These are phyloP conservation scores for Lichtheimia hyalospora DNA, from an alignment of 371 early-diverging fungal species.

Conservation along the genomic window DNA sequence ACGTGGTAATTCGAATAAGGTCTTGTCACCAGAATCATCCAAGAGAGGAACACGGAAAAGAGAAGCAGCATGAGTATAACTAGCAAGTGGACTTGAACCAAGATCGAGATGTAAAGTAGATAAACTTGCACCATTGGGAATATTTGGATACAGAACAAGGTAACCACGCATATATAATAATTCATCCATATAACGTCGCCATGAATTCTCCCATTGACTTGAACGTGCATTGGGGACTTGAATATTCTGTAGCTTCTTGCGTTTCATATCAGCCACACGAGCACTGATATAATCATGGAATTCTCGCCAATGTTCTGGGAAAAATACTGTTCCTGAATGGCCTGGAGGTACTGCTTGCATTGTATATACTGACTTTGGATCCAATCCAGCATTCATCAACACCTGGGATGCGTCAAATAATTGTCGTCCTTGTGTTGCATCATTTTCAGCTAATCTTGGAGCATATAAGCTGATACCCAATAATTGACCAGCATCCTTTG, in stretches of 20 bases:
- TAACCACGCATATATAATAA: constrained; percentile 61
- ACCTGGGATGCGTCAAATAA: constrained; percentile 18
- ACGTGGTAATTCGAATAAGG: constrained; percentile 25
- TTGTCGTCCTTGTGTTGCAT: constrained; percentile 24
- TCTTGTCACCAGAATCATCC: constrained; percentile 20
- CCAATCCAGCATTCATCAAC: constrained; percentile 32
- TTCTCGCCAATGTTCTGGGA: constrained; percentile 70
- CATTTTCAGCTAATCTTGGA: constrained; percentile 45
- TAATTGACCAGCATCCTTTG: constrained; percentile 29
- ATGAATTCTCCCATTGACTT: constrained; percentile 58
- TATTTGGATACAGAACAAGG: constrained; percentile 62
- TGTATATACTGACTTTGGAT: constrained; percentile 38
- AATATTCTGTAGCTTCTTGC: constrained; percentile 43
- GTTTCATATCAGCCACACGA: constrained; percentile 46
- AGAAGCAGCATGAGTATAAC: constrained; percentile 33
- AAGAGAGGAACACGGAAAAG: constrained; percentile 54
- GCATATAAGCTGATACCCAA: constrained; percentile 66
- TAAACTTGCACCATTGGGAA: constrained; percentile 47
- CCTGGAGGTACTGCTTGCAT: constrained; percentile 47
- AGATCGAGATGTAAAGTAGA: constrained; percentile 58
- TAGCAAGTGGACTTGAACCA: constrained; percentile 40
- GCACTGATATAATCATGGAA: constrained; percentile 65
- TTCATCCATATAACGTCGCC: constrained; percentile 66
- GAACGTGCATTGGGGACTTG: constrained; percentile 47
- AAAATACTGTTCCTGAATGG: constrained; percentile 58